These are phyloP conservation scores for Lotus japonicus DNA, from an alignment of 306 rosid species.

Conservation along the genomic window DNA sequence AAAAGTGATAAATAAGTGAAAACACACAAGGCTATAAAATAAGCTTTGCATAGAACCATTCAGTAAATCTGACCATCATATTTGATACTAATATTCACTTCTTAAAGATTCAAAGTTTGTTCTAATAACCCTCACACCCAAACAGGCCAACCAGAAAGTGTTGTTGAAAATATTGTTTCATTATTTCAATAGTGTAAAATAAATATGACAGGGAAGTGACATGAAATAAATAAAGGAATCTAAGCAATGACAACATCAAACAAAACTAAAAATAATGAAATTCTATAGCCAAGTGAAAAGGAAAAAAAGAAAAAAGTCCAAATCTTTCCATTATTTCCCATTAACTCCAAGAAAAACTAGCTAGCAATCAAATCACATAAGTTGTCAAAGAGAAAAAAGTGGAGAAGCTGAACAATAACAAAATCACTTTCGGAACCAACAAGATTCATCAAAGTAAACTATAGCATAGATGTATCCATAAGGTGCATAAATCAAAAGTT, in stretches of 20 bases:
- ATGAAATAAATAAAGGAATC: background rate
- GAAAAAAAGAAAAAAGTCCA: background rate
- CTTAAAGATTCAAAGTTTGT: background rate
- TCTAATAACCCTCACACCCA: too few relatives aligned
- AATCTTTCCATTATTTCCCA: background rate
- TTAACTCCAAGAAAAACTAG: background rate
- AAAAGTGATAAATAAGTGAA: background rate
- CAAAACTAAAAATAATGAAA: background rate
- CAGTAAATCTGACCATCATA: background rate
- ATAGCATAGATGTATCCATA: background rate
- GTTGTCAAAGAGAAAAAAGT: background rate
- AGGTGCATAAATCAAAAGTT: background rate
- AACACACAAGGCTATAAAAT: background rate
- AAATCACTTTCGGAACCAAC: background rate
- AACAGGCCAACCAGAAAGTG: too few relatives aligned
- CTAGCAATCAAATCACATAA: background rate
- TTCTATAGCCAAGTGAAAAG: background rate
- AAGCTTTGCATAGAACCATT: background rate
- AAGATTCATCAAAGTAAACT: background rate
- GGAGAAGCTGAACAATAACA: background rate
- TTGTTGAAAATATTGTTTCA: too few relatives aligned
- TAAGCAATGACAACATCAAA: background rate
- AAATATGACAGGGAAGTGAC: background rate
- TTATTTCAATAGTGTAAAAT: background rate
- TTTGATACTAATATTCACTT: background rate